These are phyloP conservation scores for Dactylellina parvicollis DNA, from an alignment of 2,329 filamentous ascomycete genomes.

Conservation along the genomic window DNA sequence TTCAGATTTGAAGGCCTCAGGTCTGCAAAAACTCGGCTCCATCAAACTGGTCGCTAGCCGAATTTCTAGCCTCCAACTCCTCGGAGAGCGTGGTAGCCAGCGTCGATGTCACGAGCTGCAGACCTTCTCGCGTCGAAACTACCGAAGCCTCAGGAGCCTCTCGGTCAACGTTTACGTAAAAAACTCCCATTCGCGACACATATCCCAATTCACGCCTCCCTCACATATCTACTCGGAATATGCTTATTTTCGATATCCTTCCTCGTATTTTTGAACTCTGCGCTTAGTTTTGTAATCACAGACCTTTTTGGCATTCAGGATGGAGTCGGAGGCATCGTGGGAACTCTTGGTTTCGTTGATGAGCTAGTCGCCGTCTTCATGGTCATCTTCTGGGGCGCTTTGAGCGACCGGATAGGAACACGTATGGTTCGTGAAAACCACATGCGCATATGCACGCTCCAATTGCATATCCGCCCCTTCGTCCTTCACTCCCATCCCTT, in stretches of 20 bases:
- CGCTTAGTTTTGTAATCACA: conserved; percentile 84
- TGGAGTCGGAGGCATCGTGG: conserved; percentile 80
- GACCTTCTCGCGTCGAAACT: conserved; percentile 49
- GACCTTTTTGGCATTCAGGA: conserved; percentile 79
- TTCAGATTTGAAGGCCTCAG: background rate
- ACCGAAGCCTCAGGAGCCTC: conserved; percentile 41
- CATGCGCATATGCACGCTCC: background rate
- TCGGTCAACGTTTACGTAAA: conserved; percentile 41
- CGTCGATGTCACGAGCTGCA: conserved; percentile 48
- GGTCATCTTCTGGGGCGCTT: conserved; percentile 80
- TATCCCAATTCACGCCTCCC: conserved; percentile 44
- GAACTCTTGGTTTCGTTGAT: conserved; percentile 84
- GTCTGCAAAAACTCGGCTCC: background rate
- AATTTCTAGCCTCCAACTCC: background rate
- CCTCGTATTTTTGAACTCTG: conserved; percentile 87
- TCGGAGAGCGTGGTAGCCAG: background rate
- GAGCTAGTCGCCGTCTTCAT: conserved; percentile 83
- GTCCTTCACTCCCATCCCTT: background rate
- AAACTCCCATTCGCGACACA: conserved; percentile 42
- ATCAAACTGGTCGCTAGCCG: background rate
- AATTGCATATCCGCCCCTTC: background rate
- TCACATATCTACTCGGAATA: conserved; percentile 80
- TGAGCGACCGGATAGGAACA: conserved; percentile 80
- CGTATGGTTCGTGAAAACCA: conserved; percentile 61
- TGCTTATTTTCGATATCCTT: conserved; percentile 88